Evolutionary conservation across 139 green algal genomes (phyloP).

Genomic region (Pleodorina starrii): DNA sequence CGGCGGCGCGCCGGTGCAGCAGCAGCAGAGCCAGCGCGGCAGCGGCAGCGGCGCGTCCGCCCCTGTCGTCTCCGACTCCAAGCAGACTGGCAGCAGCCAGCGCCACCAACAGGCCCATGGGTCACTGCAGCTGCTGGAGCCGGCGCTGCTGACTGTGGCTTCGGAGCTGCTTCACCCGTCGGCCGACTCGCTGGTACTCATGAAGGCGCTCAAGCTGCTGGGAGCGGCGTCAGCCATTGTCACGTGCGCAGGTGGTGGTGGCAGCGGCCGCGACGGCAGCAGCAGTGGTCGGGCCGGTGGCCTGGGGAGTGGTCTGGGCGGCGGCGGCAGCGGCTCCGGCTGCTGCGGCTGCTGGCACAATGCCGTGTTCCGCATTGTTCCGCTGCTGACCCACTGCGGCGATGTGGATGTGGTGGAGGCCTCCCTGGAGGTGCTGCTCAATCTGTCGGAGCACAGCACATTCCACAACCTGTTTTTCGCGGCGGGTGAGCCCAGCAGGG

Average conservation of each 20-base stretch:
- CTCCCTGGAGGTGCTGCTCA: slow-evolving; percentile 37
- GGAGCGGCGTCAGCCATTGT: not conserved
- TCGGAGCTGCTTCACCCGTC: slow-evolving; percentile 40
- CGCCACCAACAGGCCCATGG: no score
- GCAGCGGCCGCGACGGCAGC: not conserved
- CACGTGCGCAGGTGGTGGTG: no score
- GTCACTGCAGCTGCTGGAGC: slow-evolving; percentile 39
- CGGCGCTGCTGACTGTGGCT: slow-evolving; percentile 31
- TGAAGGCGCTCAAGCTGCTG: slow-evolving; percentile 45
- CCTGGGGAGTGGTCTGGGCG: not conserved
- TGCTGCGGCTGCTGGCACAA: slow-evolving; percentile 48
- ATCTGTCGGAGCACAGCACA: slow-evolving; percentile 18
- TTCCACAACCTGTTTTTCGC: slow-evolving; percentile 49
- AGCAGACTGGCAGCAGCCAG: no score
- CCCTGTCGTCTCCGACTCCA: not conserved
- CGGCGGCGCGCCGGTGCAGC: not conserved
- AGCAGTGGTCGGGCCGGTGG: not conserved
- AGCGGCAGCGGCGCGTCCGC: not conserved
- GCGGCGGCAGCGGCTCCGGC: not conserved
- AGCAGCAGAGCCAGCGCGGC: not conserved
- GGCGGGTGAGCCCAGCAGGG: not conserved
- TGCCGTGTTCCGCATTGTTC: slow-evolving; percentile 44
- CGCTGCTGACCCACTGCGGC: slow-evolving; percentile 46
- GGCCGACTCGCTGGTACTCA: not conserved
- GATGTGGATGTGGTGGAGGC: slow-evolving; percentile 31